Conservation (phyloP, 2,329 filamentous ascomycete species). For the Penicillium glabrum region DNA sequence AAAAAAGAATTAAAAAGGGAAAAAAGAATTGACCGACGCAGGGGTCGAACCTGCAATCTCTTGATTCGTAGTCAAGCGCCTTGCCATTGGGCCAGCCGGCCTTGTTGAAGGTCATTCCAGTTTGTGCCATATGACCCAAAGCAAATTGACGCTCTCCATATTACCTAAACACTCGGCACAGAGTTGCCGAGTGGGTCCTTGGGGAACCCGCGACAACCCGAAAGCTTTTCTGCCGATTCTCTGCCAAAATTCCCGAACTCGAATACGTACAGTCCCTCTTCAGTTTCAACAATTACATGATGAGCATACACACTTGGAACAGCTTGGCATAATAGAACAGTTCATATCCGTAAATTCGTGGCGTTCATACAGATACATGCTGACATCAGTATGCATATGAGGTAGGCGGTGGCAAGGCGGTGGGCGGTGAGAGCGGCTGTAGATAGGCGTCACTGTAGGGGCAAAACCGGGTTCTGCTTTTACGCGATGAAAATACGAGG, state of each 20-base stretch:
- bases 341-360: too few species aligned
- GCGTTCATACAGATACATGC: too few species aligned
- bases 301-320: accelerated
- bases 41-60: constrained; percentile 52
- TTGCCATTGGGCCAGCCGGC: constrained; percentile 50
- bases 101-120: constrained; percentile 2
- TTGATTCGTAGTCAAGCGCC: constrained; percentile 55
- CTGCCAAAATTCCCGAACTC: too few species aligned
- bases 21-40: constrained; percentile 35
- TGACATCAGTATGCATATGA: too few species aligned
- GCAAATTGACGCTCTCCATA: too few species aligned
- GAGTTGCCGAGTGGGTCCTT: not conserved
- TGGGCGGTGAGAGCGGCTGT: too few species aligned
- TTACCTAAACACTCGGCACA: too few species aligned
- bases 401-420: too few species aligned
- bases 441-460: not conserved
- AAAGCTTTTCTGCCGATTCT: too few species aligned
- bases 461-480: not conserved
- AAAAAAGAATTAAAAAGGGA: not conserved
- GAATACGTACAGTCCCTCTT: too few species aligned
- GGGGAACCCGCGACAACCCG: not conserved
- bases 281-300: too few species aligned
- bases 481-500: not conserved
- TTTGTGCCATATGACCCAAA: not conserved
- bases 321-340: too few species aligned